Conservation (phyloP, 768 basidiomycete species). For the Auricularia sp. region DNA sequence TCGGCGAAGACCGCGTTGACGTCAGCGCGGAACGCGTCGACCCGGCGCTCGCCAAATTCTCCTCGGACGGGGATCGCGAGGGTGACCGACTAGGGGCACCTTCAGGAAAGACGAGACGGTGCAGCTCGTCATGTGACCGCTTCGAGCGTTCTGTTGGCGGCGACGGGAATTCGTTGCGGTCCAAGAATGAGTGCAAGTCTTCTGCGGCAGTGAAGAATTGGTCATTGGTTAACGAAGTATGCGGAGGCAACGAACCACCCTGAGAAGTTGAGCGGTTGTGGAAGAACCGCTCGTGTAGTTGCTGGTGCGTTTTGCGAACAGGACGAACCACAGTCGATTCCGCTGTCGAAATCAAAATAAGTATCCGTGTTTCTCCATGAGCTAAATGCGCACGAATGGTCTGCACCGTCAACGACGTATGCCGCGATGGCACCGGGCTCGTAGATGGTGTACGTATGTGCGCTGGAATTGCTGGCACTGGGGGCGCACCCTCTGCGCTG, state of each 20-base stretch:
- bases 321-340: neutral
- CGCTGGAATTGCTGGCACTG: neutral
- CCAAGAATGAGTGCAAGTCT: neutral
- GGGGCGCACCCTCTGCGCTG: neutral
- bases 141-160: neutral
- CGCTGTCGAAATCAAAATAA: neutral
- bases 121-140: neutral
- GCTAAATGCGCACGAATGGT: too few species aligned
- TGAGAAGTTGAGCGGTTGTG: neutral
- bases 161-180: neutral
- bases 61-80: too few species aligned
- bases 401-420: neutral
- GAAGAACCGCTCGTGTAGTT: neutral
- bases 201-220: neutral
- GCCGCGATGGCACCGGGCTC: neutral
- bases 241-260: neutral
- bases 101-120: neutral
- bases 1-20: neutral
- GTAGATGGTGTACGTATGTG: neutral
- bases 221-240: neutral
- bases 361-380: too few species aligned
- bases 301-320: neutral
- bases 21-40: neutral
- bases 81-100: neutral
- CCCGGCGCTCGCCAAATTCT: neutral